These are phyloP conservation scores for Trametopsis cervina DNA, from an alignment of 768 basidiomycete genomes.

Conservation along the genomic window DNA sequence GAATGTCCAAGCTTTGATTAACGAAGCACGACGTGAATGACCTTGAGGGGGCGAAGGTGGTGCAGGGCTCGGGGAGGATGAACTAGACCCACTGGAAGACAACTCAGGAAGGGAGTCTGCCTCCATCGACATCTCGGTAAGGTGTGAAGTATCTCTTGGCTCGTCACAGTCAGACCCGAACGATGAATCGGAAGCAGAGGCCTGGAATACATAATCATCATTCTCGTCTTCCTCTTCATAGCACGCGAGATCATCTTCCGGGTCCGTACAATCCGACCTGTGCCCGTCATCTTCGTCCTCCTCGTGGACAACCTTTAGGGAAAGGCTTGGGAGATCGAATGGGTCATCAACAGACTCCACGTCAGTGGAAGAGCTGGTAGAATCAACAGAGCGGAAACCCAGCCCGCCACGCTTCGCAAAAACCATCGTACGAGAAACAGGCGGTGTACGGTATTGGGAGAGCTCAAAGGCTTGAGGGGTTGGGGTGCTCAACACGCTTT, in stretches of 20 bases:
- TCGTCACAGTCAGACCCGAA: slow-evolving; percentile 22
- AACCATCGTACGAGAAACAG: slow-evolving; percentile 20
- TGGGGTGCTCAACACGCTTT: slow-evolving; percentile 39
- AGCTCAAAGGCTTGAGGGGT: slow-evolving; percentile 32
- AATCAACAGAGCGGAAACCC: slow-evolving; percentile 55
- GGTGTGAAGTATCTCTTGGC: slow-evolving; percentile 24
- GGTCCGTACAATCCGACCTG: slow-evolving; percentile 34
- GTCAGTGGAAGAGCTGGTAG: slow-evolving; percentile 57
- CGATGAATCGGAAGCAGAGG: slow-evolving; percentile 25
- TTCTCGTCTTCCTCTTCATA: slow-evolving; percentile 73
- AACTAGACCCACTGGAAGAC: slow-evolving; percentile 21
- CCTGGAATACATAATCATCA: slow-evolving; percentile 42
- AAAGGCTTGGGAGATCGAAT: slow-evolving; percentile 33
- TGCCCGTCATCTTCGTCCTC: slow-evolving; percentile 34
- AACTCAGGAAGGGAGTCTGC: slow-evolving; percentile 13
- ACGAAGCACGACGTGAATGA: slow-evolving; percentile 33
- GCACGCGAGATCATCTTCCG: slow-evolving; percentile 50
- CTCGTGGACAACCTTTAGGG: slow-evolving; percentile 45
- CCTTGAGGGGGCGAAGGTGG: slow-evolving; percentile 13
- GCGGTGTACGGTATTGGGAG: slow-evolving; percentile 15
- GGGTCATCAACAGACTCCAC: slow-evolving; percentile 53
- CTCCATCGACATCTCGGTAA: slow-evolving; percentile 17
- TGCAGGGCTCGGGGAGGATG: slow-evolving; percentile 25
- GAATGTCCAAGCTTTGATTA: slow-evolving; percentile 71
- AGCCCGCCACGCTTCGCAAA: slow-evolving; percentile 36